Percentiles rank a stretch among this genome's conserved stretches.
Conservation (phyloP, 495 filamentous ascomycete genomes). For the Emericellopsis terricola region DNA sequence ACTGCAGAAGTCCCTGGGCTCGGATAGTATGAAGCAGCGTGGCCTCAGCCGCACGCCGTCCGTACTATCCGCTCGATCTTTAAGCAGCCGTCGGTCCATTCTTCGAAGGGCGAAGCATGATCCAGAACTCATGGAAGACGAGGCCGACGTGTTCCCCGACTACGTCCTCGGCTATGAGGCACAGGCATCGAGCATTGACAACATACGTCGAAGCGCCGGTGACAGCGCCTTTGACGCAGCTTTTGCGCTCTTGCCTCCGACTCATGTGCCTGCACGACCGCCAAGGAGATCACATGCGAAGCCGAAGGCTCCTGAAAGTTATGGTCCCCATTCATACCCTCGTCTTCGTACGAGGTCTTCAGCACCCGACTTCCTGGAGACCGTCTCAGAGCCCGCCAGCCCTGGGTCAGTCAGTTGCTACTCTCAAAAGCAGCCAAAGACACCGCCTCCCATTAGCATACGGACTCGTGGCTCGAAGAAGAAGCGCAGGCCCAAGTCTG, state of each 20-base stretch:
- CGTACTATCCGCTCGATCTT: no score
- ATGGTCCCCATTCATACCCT: conserved; percentile 3
- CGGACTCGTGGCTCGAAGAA: conserved; percentile 8
- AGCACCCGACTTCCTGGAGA: conserved; percentile 6
- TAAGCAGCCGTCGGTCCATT: conserved; percentile 16
- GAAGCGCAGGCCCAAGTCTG: not conserved
- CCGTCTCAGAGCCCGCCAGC: conserved; percentile 4
- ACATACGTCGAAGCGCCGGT: conserved; percentile 4
- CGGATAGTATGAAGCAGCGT: no score
- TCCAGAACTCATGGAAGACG: conserved; percentile 5
- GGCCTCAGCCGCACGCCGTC: no score
- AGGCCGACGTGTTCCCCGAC: conserved; percentile 2
- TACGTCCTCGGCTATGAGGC: conserved; percentile 6
- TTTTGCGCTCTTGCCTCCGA: no score
- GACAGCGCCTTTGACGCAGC: conserved; percentile 7
- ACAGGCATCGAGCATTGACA: conserved; percentile 4
- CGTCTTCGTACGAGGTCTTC: conserved; percentile 9
- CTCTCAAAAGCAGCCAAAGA: conserved; percentile 6
- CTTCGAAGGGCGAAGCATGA: conserved; percentile 13
- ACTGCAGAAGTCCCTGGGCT: no score
- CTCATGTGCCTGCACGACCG: no score
- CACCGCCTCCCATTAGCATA: conserved; percentile 17
- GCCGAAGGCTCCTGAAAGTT: no score
- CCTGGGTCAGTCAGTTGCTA: not conserved
- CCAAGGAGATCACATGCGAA: conserved; percentile 2